These are phyloP conservation scores for Proliferodiscus dingleyae DNA, from an alignment of 2,329 filamentous ascomycete species.

Conservation along the genomic window DNA sequence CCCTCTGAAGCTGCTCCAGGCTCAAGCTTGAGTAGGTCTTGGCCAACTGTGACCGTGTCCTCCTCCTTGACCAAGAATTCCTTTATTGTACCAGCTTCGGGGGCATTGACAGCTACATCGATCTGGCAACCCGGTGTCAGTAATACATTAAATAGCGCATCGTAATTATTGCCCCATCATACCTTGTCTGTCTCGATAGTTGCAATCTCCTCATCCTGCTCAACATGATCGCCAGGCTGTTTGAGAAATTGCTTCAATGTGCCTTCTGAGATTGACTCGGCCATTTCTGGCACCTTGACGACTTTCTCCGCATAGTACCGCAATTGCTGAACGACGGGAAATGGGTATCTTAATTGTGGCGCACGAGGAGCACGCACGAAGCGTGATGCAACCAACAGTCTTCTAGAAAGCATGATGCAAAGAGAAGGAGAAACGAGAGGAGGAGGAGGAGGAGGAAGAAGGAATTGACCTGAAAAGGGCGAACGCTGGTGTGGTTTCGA, in stretches of 20 bases:
- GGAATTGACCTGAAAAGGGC: conserved; percentile 1
- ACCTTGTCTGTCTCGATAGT: conserved; percentile 99
- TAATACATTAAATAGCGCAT: not conserved
- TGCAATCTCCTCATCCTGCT: conserved; percentile 94
- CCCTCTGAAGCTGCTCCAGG: conserved; percentile 60
- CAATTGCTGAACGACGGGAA: conserved; percentile 47
- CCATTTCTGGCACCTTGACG: conserved; percentile 96
- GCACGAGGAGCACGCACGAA: conserved; percentile 27
- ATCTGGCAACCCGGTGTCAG: conserved; percentile 53
- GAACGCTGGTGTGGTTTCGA: conserved; percentile 1
- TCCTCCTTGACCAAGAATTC: conserved; percentile 90
- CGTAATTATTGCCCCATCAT: conserved; percentile 21
- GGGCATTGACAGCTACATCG: conserved; percentile 93
- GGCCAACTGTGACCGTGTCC: conserved; percentile 90
- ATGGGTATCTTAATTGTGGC: conserved; percentile 35
- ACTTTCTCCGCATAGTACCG: conserved; percentile 71
- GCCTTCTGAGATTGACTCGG: conserved; percentile 96
- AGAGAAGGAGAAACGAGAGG: conserved; percentile 4
- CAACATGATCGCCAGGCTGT: conserved; percentile 85
- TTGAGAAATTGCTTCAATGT: conserved; percentile 96
- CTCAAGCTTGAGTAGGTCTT: conserved; percentile 84
- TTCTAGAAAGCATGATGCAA: conserved; percentile 30
- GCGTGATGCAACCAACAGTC: conserved; percentile 30
- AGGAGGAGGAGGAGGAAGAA: not conserved
- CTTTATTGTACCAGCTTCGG: conserved; percentile 84